phyloP scores from a whole-genome alignment of 768 basidiomycete species.

The Mycena leptocephala region DNA sequence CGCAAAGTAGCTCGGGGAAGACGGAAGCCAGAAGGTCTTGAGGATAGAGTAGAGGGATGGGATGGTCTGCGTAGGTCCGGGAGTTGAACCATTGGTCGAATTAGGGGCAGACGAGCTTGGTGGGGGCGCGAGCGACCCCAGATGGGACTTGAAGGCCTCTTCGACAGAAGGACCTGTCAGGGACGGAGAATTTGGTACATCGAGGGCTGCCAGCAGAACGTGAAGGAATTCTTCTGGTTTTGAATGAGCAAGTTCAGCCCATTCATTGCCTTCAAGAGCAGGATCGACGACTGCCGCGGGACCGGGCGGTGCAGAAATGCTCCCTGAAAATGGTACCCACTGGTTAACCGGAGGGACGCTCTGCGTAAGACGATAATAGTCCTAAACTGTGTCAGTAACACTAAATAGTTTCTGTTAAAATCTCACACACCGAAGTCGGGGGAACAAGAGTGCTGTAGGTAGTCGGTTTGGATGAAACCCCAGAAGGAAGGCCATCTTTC shows the following conservation, averaged over 20 bases:
- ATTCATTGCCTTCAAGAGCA: slow-evolving; percentile 71
- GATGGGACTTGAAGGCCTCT: slow-evolving; percentile 86
- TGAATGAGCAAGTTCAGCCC: slow-evolving; percentile 72
- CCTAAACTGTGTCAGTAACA: background rate
- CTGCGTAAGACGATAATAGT: background rate
- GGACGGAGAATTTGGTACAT: slow-evolving; percentile 76
- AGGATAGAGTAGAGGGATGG: slow-evolving; percentile 84
- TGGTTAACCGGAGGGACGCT: slow-evolving; percentile 1
- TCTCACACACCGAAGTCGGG: slow-evolving; percentile 6
- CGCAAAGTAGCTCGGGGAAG: slow-evolving; percentile 83
- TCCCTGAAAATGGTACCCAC: slow-evolving; percentile 25
- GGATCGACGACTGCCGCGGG: slow-evolving; percentile 69
- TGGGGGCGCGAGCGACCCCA: slow-evolving; percentile 70
- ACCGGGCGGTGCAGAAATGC: slow-evolving; percentile 36
- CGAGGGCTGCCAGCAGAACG: slow-evolving; percentile 70
- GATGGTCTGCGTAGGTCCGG: slow-evolving; percentile 58
- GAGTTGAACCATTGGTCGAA: slow-evolving; percentile 22
- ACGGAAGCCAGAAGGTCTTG: slow-evolving; percentile 90
- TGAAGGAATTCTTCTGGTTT: slow-evolving; percentile 73
- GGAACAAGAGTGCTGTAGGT: slow-evolving; percentile 10
- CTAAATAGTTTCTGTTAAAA: background rate
- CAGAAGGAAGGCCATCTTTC: slow-evolving; percentile 88
- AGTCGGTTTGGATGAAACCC: slow-evolving; percentile 56
- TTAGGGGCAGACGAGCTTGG: slow-evolving; percentile 51
- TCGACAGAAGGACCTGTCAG: slow-evolving; percentile 76